Conservation (phyloP, 495 filamentous ascomycete genomes). For the Letharia columbiana region DNA sequence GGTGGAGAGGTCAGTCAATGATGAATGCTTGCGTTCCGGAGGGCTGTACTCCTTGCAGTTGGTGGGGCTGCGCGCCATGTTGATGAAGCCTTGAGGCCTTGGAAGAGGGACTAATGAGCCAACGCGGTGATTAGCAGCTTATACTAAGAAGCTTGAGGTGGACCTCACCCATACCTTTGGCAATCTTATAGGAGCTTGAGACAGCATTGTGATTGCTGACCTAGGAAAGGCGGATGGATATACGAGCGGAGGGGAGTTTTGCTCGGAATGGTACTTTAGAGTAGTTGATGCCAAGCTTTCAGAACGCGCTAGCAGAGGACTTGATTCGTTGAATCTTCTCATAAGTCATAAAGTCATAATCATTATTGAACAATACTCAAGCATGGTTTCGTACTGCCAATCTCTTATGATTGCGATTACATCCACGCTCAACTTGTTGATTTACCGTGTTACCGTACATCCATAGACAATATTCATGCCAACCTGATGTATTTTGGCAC, state of each 20-base stretch:
- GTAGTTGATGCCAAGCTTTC: background rate
- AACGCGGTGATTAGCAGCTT: background rate
- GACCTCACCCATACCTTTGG: slow-evolving; percentile 29
- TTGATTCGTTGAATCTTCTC: background rate
- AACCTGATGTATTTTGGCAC: background rate
- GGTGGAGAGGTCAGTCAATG: background rate
- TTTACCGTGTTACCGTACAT: background rate
- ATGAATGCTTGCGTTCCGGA: background rate
- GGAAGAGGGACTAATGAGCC: slow-evolving; percentile 35
- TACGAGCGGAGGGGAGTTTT: no score
- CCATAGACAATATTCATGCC: background rate
- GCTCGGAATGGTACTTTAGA: no score
- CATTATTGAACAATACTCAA: no score
- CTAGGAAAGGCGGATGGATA: slow-evolving; percentile 2
- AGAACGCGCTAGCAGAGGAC: background rate
- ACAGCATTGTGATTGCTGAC: slow-evolving; percentile 12
- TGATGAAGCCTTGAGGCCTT: slow-evolving; percentile 34
- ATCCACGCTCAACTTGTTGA: no score
- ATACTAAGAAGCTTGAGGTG: background rate
- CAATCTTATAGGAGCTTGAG: slow-evolving; percentile 12
- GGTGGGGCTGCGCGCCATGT: slow-evolving; percentile 32
- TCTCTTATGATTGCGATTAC: no score
- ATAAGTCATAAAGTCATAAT: no score
- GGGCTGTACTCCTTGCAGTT: slow-evolving; percentile 37
- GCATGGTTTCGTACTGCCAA: no score